Conservation (phyloP, 2,329 filamentous ascomycete genomes). For the Alternaria dauci region DNA sequence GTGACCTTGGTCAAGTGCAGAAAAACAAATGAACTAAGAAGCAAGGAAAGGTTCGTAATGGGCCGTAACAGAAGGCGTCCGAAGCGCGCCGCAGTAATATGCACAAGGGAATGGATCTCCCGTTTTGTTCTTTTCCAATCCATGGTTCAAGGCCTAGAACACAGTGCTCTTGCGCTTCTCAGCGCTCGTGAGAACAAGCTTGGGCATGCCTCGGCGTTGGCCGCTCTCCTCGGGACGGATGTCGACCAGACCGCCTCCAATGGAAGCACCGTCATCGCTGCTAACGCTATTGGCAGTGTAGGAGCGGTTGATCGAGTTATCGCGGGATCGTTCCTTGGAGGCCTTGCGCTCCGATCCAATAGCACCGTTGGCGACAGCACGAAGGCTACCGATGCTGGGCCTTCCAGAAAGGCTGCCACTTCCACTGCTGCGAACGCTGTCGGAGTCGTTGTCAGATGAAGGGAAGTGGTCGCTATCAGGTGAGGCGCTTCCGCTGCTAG, state of each 20-base stretch:
- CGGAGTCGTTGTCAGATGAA: conserved; percentile 70
- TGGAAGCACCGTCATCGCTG: conserved; percentile 66
- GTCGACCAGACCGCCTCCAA: conserved; percentile 64
- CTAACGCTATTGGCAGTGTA: conserved; percentile 70
- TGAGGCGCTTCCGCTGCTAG: conserved; percentile 79
- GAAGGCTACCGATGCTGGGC: conserved; percentile 75
- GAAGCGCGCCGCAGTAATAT: conserved; percentile 44
- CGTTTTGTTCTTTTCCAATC: conserved; percentile 24
- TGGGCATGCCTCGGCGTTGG: conserved; percentile 80
- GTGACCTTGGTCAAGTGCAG: conserved; percentile 35
- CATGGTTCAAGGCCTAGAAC: conserved; percentile 55
- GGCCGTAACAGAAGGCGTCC: conserved; percentile 46
- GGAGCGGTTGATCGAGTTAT: conserved; percentile 51
- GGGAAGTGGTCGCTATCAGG: conserved; percentile 87
- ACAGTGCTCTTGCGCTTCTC: conserved; percentile 86
- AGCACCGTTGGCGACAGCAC: conserved; percentile 80
- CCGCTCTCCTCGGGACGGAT: conserved; percentile 61
- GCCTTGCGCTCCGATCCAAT: conserved; percentile 86
- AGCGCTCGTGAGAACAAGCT: conserved; percentile 85
- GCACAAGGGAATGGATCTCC: conserved; percentile 41
- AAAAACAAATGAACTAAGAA: conserved; percentile 36
- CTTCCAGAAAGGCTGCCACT: conserved; percentile 84
- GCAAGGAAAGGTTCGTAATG: conserved; percentile 48
- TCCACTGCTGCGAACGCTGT: conserved; percentile 65
- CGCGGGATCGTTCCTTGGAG: conserved; percentile 49